A percentile compares a stretch with the other conserved stretches of the same genome.
Evolutionary conservation across 495 filamentous ascomycete species (phyloP).

Genomic region (Alectoria sarmentosa): DNA sequence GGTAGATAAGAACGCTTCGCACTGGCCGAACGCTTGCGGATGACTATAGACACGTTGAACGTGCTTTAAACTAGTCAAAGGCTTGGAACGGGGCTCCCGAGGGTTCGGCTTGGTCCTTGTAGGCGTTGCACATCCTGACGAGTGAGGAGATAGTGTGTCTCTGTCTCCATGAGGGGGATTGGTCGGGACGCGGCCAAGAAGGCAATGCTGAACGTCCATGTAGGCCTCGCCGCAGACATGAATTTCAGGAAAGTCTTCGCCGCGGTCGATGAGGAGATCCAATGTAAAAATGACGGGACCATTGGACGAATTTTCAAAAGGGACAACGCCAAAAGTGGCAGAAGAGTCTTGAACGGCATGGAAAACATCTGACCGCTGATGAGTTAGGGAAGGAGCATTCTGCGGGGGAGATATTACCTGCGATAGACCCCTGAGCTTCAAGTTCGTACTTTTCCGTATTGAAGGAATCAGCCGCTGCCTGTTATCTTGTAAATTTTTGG

Average conservation of each 20-base stretch:
- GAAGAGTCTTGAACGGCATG: conserved; percentile 58
- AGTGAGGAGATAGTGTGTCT: conserved; percentile 31
- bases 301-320: conserved; percentile 94
- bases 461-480: conserved; percentile 67
- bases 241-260: conserved; percentile 51
- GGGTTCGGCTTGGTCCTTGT: conserved; percentile 24
- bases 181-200: conserved; percentile 49
- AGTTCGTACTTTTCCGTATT: conserved; percentile 46
- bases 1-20: conserved; percentile 60
- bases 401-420: conserved; percentile 37
- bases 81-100: conserved; percentile 29
- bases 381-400: conserved; percentile 25
- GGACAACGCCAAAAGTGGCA: conserved; percentile 70
- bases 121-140: conserved; percentile 30
- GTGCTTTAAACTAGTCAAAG: conserved; percentile 38
- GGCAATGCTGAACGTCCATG: conserved; percentile 76
- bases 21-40: conserved; percentile 92
- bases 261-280: conserved; percentile 75
- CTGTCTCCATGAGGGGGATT: conserved; percentile 24
- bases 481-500: conserved; percentile 14
- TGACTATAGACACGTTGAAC: conserved; percentile 72
- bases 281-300: conserved; percentile 84
- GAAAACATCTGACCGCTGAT: conserved; percentile 58
- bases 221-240: conserved; percentile 75
- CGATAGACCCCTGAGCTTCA: conserved; percentile 52